Conservation (phyloP, 2,329 filamentous ascomycete species). For the Clarireedia homoeocarpa region DNA sequence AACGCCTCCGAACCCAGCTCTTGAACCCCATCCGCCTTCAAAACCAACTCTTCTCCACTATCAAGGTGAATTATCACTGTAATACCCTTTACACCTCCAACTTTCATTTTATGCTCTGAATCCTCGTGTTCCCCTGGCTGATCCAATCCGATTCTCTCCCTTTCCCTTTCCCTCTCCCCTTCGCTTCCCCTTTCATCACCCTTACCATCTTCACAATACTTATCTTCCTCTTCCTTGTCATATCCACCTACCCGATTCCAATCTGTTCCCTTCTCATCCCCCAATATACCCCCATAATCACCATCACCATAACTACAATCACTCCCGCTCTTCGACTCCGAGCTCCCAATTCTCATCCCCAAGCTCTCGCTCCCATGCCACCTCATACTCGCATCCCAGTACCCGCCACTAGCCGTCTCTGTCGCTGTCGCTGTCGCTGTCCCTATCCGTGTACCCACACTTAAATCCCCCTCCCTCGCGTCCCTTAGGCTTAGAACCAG, state of each 20-base stretch:
- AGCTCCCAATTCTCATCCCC: not conserved
- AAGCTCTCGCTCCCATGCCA: not conserved
- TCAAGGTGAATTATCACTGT: slow-evolving; percentile 22
- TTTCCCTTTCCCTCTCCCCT: not conserved
- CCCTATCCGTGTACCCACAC: not conserved
- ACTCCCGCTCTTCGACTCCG: not conserved
- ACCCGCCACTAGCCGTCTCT: not conserved
- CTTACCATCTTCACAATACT: not conserved
- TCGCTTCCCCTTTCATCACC: not conserved
- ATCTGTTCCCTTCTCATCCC: not conserved
- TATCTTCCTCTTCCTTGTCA: not conserved
- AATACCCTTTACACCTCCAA: slow-evolving; percentile 15
- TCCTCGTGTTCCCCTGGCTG: not conserved
- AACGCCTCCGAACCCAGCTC: not conserved
- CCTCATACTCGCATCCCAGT: not conserved
- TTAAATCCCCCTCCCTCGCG: not conserved
- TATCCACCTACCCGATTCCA: not conserved
- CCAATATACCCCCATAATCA: not conserved
- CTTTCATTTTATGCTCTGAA: not conserved
- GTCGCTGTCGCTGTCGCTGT: not conserved
- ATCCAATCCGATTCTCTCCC: not conserved
- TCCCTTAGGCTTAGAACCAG: not conserved
- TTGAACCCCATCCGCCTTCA: slow-evolving; percentile 5
- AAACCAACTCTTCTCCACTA: slow-evolving; percentile 19
- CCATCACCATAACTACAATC: not conserved